Evolutionary conservation across 2,329 filamentous ascomycete genomes (phyloP).

Genomic region (Fusarium buharicum): DNA sequence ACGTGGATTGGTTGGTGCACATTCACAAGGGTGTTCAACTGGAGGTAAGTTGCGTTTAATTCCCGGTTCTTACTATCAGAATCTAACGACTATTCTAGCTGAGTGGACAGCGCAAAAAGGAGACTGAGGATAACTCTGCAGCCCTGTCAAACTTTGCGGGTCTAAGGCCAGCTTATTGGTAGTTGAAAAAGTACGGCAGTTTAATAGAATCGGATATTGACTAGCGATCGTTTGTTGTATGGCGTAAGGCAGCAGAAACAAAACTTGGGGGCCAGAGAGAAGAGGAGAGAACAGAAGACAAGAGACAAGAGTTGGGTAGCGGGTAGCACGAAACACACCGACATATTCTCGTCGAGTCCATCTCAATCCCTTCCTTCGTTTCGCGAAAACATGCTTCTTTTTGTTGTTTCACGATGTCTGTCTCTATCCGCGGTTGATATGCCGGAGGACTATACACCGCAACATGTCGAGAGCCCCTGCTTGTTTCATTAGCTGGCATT

Average conservation of each 20-base stretch:
- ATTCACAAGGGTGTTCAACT: conserved; percentile 92
- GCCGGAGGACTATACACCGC: conserved; percentile 5
- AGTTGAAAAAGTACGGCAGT: conserved; percentile 40
- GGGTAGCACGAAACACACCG: conserved; percentile 35
- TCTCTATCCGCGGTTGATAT: conserved; percentile 1
- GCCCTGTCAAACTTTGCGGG: conserved; percentile 67
- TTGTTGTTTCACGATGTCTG: conserved; percentile 14
- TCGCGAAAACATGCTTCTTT: conserved; percentile 8
- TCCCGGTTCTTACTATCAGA: neutral
- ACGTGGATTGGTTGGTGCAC: conserved; percentile 98
- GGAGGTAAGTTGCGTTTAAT: conserved; percentile 67
- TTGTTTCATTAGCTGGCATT: neutral
- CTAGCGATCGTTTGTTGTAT: conserved; percentile 22
- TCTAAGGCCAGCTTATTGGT: conserved; percentile 70
- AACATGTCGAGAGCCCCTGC: conserved; percentile 1
- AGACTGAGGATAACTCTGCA: conserved; percentile 63
- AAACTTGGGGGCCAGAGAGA: conserved; percentile 24
- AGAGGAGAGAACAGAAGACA: neutral
- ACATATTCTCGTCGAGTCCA: conserved; percentile 21
- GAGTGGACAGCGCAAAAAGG: conserved; percentile 76
- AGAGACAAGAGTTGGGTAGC: conserved; percentile 37
- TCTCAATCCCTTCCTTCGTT: conserved; percentile 11
- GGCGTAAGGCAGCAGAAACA: conserved; percentile 26
- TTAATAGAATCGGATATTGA: conserved; percentile 26
- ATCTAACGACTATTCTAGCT: conserved; percentile 57